These are phyloP conservation scores for Corchorus olitorius DNA, from an alignment of 345 rosid genomes.

Conservation along the genomic window DNA sequence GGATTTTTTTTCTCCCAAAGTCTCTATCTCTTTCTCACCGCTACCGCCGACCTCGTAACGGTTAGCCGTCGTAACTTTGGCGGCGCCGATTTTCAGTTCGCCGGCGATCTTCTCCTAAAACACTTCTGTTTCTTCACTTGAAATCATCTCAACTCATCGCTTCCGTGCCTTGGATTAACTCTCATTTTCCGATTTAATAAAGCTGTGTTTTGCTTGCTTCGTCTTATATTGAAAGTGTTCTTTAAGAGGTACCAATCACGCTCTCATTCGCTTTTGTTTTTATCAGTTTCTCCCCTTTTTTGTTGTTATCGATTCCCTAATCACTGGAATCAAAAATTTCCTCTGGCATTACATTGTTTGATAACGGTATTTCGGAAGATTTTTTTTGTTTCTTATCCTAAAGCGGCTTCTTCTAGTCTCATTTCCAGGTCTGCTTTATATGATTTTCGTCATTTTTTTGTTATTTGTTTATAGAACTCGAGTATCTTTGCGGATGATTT, in stretches of 20 bases:
- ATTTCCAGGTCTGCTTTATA: neutral
- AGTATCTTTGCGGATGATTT: slow-evolving; percentile 1
- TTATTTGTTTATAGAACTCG: neutral
- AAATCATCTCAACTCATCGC: slow-evolving; percentile 6
- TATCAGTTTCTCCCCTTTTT: neutral
- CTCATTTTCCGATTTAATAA: slow-evolving; percentile 1
- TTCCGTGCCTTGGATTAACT: neutral
- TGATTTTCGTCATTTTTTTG: neutral
- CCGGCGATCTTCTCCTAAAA: slow-evolving; percentile 22
- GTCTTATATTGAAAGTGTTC: neutral
- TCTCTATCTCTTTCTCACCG: slow-evolving; percentile 28
- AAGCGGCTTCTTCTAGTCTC: neutral
- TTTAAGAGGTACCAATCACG: slow-evolving; percentile 20
- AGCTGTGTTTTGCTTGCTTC: slow-evolving; percentile 10
- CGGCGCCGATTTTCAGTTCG: slow-evolving; percentile 19
- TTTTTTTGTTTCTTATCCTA: neutral
- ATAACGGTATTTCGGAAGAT: neutral
- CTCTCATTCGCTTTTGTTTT: neutral
- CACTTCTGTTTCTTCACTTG: slow-evolving; percentile 10
- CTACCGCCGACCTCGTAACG: slow-evolving; percentile 48
- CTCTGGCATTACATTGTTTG: slow-evolving; percentile 8
- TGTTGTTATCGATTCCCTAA: neutral
- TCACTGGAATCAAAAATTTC: neutral
- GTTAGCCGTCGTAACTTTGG: slow-evolving; percentile 41
- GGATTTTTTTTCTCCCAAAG: neutral